phyloP scores from a whole-genome alignment of 257 asterid species.

The Petrea volubilis region DNA sequence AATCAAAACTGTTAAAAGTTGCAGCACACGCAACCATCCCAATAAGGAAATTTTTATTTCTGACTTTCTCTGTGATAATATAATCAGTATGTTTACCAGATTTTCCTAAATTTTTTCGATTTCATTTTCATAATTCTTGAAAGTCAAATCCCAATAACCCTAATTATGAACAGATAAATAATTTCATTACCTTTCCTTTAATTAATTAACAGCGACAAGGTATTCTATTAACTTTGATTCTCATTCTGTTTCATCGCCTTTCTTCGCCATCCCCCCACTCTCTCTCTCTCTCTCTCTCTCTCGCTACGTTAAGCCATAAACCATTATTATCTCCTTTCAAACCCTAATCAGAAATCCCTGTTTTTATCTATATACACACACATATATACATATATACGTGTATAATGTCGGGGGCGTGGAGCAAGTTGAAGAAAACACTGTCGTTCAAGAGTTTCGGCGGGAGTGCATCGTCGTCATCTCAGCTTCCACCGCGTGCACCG shows the following conservation, averaged over 20 bases:
- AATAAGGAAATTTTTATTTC: background rate
- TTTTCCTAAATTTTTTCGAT: background rate
- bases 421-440: constrained; percentile 35
- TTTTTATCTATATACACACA: background rate
- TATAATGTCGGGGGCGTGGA: constrained; percentile 35
- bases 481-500: constrained; percentile 11
- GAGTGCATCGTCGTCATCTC: background rate
- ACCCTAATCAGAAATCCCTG: background rate
- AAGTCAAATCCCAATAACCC: background rate
- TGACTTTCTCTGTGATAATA: background rate
- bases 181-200: background rate
- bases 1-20: no score
- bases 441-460: constrained; percentile 20
- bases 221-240: background rate
- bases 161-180: background rate
- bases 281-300: background rate
- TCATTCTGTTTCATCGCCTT: constrained; percentile 11
- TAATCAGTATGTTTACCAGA: background rate
- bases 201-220: background rate
- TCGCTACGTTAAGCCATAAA: background rate
- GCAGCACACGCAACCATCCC: background rate
- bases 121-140: background rate
- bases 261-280: background rate
- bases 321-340: background rate
- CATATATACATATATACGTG: background rate